Percentiles rank a stretch among this genome's conserved stretches.
These are phyloP conservation scores for Halophytophthora batemanensis DNA, from an alignment of 352 stramenopile genomes.

Conservation along the genomic window DNA sequence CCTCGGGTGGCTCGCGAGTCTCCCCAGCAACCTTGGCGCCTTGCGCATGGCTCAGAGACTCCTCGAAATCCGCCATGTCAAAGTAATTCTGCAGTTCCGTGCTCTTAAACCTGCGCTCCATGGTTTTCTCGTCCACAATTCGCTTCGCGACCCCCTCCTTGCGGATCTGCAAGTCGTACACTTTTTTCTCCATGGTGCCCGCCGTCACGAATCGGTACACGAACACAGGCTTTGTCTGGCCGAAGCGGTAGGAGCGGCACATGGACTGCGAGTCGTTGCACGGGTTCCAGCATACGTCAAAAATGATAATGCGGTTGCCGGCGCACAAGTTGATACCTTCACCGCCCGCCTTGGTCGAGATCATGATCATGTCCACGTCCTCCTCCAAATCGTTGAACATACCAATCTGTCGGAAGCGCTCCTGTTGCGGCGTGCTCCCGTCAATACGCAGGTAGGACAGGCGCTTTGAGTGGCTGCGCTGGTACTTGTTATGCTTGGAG, in stretches of 20 bases:
- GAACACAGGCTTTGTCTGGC: slow-evolving; percentile 89
- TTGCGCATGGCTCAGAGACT: slow-evolving; percentile 49
- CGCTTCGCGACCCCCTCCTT: slow-evolving; percentile 89
- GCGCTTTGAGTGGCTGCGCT: slow-evolving; percentile 42
- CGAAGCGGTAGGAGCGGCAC: slow-evolving; percentile 91
- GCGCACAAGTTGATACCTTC: slow-evolving; percentile 88
- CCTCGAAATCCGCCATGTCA: slow-evolving; percentile 76
- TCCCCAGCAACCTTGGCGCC: slow-evolving; percentile 20
- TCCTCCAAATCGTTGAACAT: slow-evolving; percentile 85
- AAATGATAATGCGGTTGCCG: slow-evolving; percentile 90
- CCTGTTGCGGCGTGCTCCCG: slow-evolving; percentile 71
- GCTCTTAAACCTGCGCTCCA: slow-evolving; percentile 79
- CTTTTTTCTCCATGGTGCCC: slow-evolving; percentile 93
- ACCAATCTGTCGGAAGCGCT: slow-evolving; percentile 75
- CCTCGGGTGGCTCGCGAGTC: slow-evolving; percentile 31
- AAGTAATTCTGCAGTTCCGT: slow-evolving; percentile 86
- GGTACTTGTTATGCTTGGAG: slow-evolving; percentile 47
- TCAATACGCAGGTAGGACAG: slow-evolving; percentile 79
- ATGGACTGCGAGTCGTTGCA: slow-evolving; percentile 92
- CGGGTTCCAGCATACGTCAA: slow-evolving; percentile 91
- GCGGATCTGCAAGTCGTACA: slow-evolving; percentile 88
- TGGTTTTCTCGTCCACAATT: slow-evolving; percentile 86
- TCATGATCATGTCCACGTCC: slow-evolving; percentile 82
- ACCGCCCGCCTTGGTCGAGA: slow-evolving; percentile 84
- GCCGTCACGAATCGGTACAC: slow-evolving; percentile 92